Base-by-base conservation (phyloP, 208 protist species). In the Trypanosoma congolense region DNA sequence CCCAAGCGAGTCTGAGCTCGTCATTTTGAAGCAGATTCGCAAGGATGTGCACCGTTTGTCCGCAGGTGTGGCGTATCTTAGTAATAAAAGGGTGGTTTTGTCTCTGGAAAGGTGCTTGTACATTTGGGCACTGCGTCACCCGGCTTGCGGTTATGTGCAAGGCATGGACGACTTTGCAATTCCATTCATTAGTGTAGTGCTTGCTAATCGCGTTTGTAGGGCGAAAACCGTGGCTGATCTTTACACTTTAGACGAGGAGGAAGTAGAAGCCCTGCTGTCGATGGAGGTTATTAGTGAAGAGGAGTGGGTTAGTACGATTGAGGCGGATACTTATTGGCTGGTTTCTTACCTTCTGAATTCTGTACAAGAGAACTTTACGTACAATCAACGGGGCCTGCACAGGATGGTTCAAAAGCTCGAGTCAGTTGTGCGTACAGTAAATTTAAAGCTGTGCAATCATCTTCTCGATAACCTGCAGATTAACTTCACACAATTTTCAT, bases 91-190 rank as follows among this genome's bases (percentile, higher is more conserved):
- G 24, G 75, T 92, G 29, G 76, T 87, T 64, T 45, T 59, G 2
- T 70, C 75, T 44, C 71, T 98, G 22, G 84, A 96, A 73, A 75
- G 89, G 2, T 77, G 96, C 21, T 70, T 98, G n/a, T 98, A 92
- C 51, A 82, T 96, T 31, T 98, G 92, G 91, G 74, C 87, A 1
- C 51, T 96, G 21, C 83, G 90, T 29, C 92, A 98, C 75, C 92
- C 95, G 3, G 95, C 92, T 0, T 91, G 75, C 48, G 93, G 92
- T 19, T 96, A 97, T 61, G 93, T 97, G 45, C 91, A 97, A 75
- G 94, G 94, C 19, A 93, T 97, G 64, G 97, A 97, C 50, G 94
- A 97, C 68, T 51, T 97, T 28, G 66, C 93, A 0, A 79, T 83
- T 31, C 94, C 94, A 0, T 97, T 97, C 58, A 77, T 96, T 56